Evolutionary conservation across 176 grass and related monocot species (phyloP).

Genomic region (Cocos nucifera): DNA sequence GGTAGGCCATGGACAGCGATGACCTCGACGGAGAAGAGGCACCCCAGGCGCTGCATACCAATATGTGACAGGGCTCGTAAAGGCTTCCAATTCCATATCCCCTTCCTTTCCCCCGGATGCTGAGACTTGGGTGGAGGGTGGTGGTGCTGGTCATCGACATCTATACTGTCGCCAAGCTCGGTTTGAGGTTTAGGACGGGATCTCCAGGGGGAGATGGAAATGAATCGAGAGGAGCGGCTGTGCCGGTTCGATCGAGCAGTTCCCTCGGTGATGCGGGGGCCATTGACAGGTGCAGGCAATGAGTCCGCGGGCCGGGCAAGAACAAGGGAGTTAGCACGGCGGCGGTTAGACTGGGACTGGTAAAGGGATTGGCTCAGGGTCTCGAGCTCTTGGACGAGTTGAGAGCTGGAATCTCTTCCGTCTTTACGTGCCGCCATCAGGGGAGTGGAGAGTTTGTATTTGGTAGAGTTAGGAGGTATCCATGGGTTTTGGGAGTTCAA

Average conservation of each 20-base stretch:
- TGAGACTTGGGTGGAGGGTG: no score
- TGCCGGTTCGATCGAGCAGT: conserved; percentile 13
- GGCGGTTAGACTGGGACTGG: conserved; percentile 32
- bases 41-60: conserved; percentile 51
- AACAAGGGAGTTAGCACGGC: conserved; percentile 7
- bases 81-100: conserved; percentile 58
- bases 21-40: conserved; percentile 69
- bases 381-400: conserved; percentile 76
- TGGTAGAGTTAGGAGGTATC: no score
- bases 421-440: conserved; percentile 37
- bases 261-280: background rate
- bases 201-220: conserved; percentile 24
- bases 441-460: background rate
- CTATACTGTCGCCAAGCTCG: background rate
- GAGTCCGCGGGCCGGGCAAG: conserved; percentile 1
- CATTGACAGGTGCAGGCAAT: background rate
- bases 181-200: background rate
- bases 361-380: conserved; percentile 66
- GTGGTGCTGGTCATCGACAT: background rate
- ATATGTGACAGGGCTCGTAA: conserved; percentile 62
- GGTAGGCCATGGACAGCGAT: conserved; percentile 34
- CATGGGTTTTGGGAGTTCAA: no score
- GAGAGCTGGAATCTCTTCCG: conserved; percentile 26
- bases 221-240: conserved; percentile 14
- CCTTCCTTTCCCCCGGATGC: background rate